Percentiles rank a stretch among this genome's conserved stretches.
Evolutionary conservation across 495 filamentous ascomycete genomes (phyloP).

Genomic region (Trichocladium uniseriatum): DNA sequence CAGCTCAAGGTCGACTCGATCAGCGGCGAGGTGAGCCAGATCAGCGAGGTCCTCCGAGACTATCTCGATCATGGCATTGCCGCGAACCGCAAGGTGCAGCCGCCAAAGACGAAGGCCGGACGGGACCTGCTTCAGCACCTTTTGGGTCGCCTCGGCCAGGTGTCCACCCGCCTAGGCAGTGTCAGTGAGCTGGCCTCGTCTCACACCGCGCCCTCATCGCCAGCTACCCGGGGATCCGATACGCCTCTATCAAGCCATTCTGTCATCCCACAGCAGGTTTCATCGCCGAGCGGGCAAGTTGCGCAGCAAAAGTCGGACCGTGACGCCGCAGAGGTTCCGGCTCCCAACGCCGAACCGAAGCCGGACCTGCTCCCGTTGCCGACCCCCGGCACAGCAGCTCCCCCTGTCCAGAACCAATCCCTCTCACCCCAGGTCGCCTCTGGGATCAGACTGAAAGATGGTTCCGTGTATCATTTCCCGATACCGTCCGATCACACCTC

Average conservation of each 20-base stretch:
- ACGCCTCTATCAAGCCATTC: slow-evolving; percentile 15
- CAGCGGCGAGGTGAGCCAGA: slow-evolving; percentile 18
- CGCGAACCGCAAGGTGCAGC: slow-evolving; percentile 19
- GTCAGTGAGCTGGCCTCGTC: slow-evolving; percentile 7
- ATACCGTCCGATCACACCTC: slow-evolving; percentile 10
- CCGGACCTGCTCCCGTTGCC: neutral
- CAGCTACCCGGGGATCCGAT: slow-evolving; percentile 5
- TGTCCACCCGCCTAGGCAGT: slow-evolving; percentile 8
- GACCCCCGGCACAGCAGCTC: neutral
- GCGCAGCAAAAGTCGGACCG: neutral
- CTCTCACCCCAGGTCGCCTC: neutral
- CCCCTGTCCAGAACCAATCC: neutral
- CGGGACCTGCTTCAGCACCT: slow-evolving; percentile 19
- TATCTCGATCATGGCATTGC: slow-evolving; percentile 17
- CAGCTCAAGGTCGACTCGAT: slow-evolving; percentile 20
- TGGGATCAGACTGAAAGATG: slow-evolving; percentile 6
- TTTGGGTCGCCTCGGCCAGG: slow-evolving; percentile 18
- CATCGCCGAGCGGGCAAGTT: neutral
- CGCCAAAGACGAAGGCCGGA: slow-evolving; percentile 19
- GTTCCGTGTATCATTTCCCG: slow-evolving; percentile 4
- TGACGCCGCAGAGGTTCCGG: neutral
- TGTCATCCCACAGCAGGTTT: neutral
- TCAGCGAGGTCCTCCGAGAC: slow-evolving; percentile 16
- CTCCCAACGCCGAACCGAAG: neutral
- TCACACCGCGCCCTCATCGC: slow-evolving; percentile 1